Evolutionary conservation across 768 basidiomycete species (phyloP).

Genomic region (Tricholoma terreum): DNA sequence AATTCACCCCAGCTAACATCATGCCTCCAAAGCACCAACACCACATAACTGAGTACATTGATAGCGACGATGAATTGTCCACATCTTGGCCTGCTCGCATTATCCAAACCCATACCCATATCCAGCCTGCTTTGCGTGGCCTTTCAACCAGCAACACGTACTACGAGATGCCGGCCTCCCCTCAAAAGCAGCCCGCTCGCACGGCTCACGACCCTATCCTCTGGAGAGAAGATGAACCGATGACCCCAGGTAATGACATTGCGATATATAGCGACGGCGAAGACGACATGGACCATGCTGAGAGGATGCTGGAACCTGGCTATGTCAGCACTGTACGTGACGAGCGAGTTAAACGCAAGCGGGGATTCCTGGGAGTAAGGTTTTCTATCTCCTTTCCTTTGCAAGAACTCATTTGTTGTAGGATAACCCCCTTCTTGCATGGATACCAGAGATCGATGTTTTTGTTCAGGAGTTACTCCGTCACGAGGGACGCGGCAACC

Average conservation of each 20-base stretch:
- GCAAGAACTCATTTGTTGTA: background rate
- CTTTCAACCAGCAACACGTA: background rate
- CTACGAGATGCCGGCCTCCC: background rate
- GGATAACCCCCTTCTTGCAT: slow-evolving; percentile 1
- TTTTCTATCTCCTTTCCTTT: background rate
- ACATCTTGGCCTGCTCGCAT: background rate
- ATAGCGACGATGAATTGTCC: background rate
- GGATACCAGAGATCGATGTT: background rate
- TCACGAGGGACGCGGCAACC: background rate
- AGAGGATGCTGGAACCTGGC: background rate
- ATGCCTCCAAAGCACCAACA: background rate
- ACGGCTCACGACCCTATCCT: background rate
- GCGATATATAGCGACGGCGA: background rate
- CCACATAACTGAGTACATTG: background rate
- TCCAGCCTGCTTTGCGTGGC: background rate
- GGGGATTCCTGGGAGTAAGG: background rate
- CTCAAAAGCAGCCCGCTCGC: background rate
- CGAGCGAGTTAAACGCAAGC: background rate
- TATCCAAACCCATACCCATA: slow-evolving; percentile 1
- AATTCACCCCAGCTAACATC: background rate
- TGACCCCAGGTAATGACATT: background rate
- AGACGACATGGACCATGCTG: background rate
- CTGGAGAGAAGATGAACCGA: background rate
- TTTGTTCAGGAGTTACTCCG: slow-evolving; percentile 1
- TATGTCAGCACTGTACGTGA: background rate